Conservation (phyloP, 345 rosid species). For the Eutrema yunnanense region DNA sequence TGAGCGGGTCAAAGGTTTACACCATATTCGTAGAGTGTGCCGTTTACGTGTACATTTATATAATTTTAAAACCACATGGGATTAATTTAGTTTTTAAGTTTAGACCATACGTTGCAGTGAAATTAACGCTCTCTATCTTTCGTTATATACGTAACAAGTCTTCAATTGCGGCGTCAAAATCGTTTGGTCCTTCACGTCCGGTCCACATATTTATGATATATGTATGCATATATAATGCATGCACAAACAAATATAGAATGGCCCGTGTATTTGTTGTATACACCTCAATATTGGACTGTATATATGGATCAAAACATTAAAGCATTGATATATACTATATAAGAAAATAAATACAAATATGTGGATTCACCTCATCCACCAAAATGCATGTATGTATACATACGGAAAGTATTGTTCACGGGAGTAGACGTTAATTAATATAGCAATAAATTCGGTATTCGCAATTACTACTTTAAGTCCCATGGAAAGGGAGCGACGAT, state of each 20-base stretch:
- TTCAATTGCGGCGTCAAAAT: constrained; percentile 28
- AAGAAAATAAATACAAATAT: not conserved
- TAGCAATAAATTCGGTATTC: not conserved
- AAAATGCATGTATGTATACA: not conserved
- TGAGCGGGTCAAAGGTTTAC: constrained; percentile 7
- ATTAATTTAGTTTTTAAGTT: not conserved
- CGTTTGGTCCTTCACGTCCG: constrained; percentile 16
- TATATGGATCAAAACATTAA: constrained; percentile 1
- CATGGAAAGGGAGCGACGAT: not conserved
- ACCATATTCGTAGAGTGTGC: not conserved
- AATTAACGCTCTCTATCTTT: not conserved
- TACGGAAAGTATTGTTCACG: constrained; percentile 9
- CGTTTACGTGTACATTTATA: constrained; percentile 3
- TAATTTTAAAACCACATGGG: not conserved
- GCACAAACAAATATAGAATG: not conserved
- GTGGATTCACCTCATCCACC: constrained; percentile 13
- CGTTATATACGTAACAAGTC: constrained; percentile 13
- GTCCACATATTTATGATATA: constrained; percentile 20
- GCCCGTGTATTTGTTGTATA: not conserved
- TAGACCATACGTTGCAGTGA: constrained; percentile 14
- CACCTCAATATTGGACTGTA: not conserved
- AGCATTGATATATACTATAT: not conserved
- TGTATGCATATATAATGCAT: not conserved
- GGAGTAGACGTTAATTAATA: not conserved
- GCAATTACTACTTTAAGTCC: constrained; percentile 17